Evolutionary conservation across 176 grass and related monocot genomes (phyloP), one percentile per base, ranked within the genome.

Genomic region (Olyra latifolia): DNA sequence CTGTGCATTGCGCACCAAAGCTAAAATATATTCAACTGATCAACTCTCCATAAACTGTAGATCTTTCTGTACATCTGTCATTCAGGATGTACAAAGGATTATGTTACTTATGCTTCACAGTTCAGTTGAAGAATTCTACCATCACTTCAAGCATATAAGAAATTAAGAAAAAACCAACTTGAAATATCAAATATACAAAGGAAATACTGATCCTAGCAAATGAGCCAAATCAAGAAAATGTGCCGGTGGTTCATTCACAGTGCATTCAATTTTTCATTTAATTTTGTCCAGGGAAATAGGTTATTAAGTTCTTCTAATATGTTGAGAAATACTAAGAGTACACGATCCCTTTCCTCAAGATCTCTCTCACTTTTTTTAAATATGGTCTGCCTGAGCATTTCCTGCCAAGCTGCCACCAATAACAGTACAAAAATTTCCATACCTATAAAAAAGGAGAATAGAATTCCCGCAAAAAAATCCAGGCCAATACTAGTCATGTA

Each of bases 161-260:
- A 15, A 30, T 57, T n/a, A 14, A 22, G 55, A 2, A 49, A 41
- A 41, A 41, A 47, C 58, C 30, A 73, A 60, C 64, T 32, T 46
- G 19, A 66, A 66, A 2, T 6, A 64, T 22, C 27, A 67, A 68
- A 57, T 47, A 13, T 68, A 42, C 45, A 28, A 14, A 68, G 8
- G 23, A 78, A 43, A 67, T 38, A 29, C 17, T 47, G 20, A 60
- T 19, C 58, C 20, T 73, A 12, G 2, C 54, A 19, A 42, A 52
- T 19, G 48, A 73, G 24, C 48, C 71, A 77, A 77, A 79, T 23
- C 7, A 78, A 56, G 40, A 77, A 44, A 23, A 8, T 22, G 22
- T 6, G 74, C 23, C 13, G 63, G 43, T 64, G 13, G 72, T 45
- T 65, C 40, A 65, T 63, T 35, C 10, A 44, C 23, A 45, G 5